phyloP scores from a whole-genome alignment of 306 rosid genomes.

The Trifolium repens region DNA sequence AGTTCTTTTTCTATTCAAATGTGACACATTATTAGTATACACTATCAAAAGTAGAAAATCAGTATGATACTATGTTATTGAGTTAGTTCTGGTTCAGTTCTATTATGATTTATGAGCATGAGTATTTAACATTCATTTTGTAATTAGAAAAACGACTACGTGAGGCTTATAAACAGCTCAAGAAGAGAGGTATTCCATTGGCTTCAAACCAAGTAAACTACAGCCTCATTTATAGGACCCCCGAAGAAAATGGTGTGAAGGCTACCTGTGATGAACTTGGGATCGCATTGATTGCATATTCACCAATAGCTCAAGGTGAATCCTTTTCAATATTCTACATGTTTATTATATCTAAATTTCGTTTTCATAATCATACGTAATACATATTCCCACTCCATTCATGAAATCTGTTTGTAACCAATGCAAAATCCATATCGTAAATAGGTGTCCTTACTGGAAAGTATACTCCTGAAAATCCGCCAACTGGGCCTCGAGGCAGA shows the following conservation, averaged over 20 bases:
- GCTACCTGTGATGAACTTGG: slow-evolving; percentile 92
- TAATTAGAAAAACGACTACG: slow-evolving; percentile 73
- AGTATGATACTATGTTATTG: not conserved
- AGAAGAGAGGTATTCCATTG: slow-evolving; percentile 84
- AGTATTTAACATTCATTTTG: not conserved
- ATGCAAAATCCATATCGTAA: slow-evolving; percentile 16
- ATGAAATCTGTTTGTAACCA: not conserved
- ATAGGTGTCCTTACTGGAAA: slow-evolving; percentile 89
- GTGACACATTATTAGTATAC: too few species aligned
- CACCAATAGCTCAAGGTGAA: slow-evolving; percentile 94
- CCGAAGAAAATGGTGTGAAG: slow-evolving; percentile 90
- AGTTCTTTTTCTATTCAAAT: too few species aligned
- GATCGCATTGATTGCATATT: slow-evolving; percentile 85
- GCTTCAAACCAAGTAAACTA: slow-evolving; percentile 97
- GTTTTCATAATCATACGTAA: not conserved
- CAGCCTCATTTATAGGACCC: slow-evolving; percentile 85
- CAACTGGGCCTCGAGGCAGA: slow-evolving; percentile 77
- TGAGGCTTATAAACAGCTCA: slow-evolving; percentile 67
- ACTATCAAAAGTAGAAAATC: too few species aligned
- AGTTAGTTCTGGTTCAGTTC: slow-evolving; percentile 17
- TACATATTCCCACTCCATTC: not conserved
- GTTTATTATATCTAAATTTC: not conserved
- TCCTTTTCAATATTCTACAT: slow-evolving; percentile 32
- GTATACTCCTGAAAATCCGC: slow-evolving; percentile 79
- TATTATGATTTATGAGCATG: not conserved